phyloP scores from a whole-genome alignment of 805 yeast species.

The Yarrowia divulgata region DNA sequence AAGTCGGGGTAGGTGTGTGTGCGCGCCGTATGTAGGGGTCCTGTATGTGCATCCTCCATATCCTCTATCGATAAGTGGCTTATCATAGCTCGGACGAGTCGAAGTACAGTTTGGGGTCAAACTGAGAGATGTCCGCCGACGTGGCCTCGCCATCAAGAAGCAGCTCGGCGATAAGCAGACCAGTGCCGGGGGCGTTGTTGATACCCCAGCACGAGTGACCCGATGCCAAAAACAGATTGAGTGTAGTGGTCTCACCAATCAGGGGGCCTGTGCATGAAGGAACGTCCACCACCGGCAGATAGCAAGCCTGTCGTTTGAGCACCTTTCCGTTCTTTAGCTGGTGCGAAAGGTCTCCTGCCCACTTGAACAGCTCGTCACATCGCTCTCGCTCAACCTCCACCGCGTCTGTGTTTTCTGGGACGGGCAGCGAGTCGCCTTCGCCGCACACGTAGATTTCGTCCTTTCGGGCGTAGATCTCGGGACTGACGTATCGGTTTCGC shows the following conservation, averaged over 20 bases:
- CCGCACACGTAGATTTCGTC: constrained; percentile 98
- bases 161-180: constrained; percentile 88
- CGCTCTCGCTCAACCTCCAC: constrained; percentile 86
- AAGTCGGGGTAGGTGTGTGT: constrained; percentile 7
- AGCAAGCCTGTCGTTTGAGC: constrained; percentile 89
- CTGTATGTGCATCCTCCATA: constrained; percentile 9
- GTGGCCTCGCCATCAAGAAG: constrained; percentile 80
- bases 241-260: constrained; percentile 91
- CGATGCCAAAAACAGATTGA: constrained; percentile 76
- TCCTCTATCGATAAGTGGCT: neutral
- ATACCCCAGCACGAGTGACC: constrained; percentile 99
- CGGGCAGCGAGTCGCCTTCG: constrained; percentile 89
- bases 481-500: constrained; percentile 71
- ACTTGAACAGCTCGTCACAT: constrained; percentile 84
- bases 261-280: constrained; percentile 93
- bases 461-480: constrained; percentile 92
- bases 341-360: constrained; percentile 78
- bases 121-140: constrained; percentile 78
- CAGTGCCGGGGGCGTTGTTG: constrained; percentile 96
- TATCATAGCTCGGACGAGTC: constrained; percentile 49
- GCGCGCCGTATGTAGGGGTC: constrained; percentile 3
- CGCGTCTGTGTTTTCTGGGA: constrained; percentile 94
- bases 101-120: constrained; percentile 87
- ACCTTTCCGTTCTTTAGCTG: constrained; percentile 76
- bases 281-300: constrained; percentile 90